phyloP scores from a whole-genome alignment of 257 asterid genomes.

The Echium plantagineum region DNA sequence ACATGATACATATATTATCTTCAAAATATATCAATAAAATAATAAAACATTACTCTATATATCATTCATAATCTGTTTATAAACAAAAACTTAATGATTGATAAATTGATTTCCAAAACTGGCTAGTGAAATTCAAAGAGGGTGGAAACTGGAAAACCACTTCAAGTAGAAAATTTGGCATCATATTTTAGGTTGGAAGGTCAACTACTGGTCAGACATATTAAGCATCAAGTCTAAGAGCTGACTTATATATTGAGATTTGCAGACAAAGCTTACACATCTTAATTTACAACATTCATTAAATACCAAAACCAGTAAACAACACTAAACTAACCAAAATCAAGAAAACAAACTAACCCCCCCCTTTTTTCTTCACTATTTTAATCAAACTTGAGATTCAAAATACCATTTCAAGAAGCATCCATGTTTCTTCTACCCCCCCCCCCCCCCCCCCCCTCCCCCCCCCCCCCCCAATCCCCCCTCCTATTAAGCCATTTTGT shows the following conservation, averaged over 20 bases:
- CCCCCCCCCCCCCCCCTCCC: constrained; percentile 7
- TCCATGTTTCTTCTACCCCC: constrained; percentile 42
- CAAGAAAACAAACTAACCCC: background rate
- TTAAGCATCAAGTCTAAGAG: constrained; percentile 18
- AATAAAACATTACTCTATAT: too few relatives aligned
- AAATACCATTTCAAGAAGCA: constrained; percentile 49
- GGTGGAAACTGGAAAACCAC: background rate
- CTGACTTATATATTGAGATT: constrained; percentile 17
- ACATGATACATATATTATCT: too few relatives aligned
- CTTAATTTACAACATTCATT: constrained; percentile 5
- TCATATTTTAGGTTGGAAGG: constrained; percentile 22
- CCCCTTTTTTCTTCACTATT: constrained; percentile 10
- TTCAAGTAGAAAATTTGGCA: background rate
- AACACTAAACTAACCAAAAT: constrained; percentile 13
- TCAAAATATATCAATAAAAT: too few relatives aligned
- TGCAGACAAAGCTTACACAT: constrained; percentile 24
- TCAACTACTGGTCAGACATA: constrained; percentile 41
- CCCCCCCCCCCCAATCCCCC: background rate
- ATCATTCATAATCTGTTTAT: too few relatives aligned
- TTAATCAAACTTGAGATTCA: constrained; percentile 64
- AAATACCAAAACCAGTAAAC: constrained; percentile 10
- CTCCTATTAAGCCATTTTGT: background rate
- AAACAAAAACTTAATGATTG: too few relatives aligned
- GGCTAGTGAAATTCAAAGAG: background rate
- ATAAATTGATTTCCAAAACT: background rate